These are phyloP conservation scores for Scalesia atractyloides DNA, from an alignment of 129 eudicot species.

Conservation along the genomic window DNA sequence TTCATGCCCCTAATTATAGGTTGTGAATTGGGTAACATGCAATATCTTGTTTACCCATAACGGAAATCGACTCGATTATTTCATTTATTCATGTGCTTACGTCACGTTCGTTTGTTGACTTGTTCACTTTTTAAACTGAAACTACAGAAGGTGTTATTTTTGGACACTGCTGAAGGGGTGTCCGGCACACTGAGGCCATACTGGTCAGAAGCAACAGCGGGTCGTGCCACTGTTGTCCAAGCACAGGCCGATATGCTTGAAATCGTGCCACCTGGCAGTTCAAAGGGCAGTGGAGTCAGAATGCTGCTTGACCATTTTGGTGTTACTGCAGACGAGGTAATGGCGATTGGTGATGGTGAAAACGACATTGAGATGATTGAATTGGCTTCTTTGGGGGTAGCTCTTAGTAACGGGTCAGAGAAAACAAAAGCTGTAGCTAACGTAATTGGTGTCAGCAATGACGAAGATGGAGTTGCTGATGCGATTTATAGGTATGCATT, in stretches of 20 bases:
- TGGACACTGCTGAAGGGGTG: slow-evolving; percentile 85
- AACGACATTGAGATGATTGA: slow-evolving; percentile 91
- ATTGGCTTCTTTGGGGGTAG: slow-evolving; percentile 81
- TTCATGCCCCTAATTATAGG: neutral
- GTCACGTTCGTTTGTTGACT: neutral
- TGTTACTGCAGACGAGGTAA: slow-evolving; percentile 64
- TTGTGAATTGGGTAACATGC: slow-evolving; percentile 6
- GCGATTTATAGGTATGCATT: slow-evolving; percentile 91
- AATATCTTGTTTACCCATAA: neutral
- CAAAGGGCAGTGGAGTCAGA: slow-evolving; percentile 87
- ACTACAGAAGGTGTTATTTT: slow-evolving; percentile 77
- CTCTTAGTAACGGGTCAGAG: slow-evolving; percentile 93
- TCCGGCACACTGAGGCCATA: slow-evolving; percentile 73
- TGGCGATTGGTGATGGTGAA: slow-evolving; percentile 98
- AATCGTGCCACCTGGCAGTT: slow-evolving; percentile 84
- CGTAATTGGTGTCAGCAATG: slow-evolving; percentile 81
- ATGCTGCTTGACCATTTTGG: slow-evolving; percentile 90
- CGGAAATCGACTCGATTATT: neutral
- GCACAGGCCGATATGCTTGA: slow-evolving; percentile 87
- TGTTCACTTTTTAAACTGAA: slow-evolving; percentile 1
- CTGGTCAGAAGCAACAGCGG: slow-evolving; percentile 79
- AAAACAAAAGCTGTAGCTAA: slow-evolving; percentile 84
- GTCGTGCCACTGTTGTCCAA: slow-evolving; percentile 87
- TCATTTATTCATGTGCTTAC: neutral
- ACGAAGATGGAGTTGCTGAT: slow-evolving; percentile 98